A percentile compares a stretch with the other conserved stretches of the same genome.
phyloP scores from a whole-genome alignment of 78 protist genomes.

The Creolimax fragrantissima region DNA sequence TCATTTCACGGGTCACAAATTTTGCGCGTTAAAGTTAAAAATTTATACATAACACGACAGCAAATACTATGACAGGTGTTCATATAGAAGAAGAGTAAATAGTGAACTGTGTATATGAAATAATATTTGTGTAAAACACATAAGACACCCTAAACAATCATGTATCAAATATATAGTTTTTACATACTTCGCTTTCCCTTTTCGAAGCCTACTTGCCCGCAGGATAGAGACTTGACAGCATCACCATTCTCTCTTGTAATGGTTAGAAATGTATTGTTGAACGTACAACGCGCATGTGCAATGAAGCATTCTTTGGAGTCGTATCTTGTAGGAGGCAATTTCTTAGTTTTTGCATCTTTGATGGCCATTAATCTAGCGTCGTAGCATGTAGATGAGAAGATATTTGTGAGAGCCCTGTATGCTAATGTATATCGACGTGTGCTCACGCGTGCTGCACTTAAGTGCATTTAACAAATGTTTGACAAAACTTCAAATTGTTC shows the following conservation, averaged over 20 bases:
- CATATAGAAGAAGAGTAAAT: no score
- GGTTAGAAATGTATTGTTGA: background rate
- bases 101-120: no score
- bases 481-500: background rate
- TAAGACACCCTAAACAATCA: no score
- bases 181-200: background rate
- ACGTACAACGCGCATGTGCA: background rate
- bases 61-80: no score
- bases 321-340: background rate
- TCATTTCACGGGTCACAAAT: no score
- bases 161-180: no score
- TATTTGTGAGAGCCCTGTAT: background rate
- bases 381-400: no score
- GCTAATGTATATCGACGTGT: background rate
- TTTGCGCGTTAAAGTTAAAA: no score
- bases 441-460: background rate
- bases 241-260: background rate
- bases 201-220: background rate
- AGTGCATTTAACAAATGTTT: background rate
- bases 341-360: background rate
- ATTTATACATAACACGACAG: no score
- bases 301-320: background rate
- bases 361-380: background rate
- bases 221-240: background rate
- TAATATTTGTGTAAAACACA: no score